Percentiles rank a stretch among this genome's conserved stretches.
Evolutionary conservation across 2,329 filamentous ascomycete species (phyloP).

Genomic region (Stylonectria norvegica): DNA sequence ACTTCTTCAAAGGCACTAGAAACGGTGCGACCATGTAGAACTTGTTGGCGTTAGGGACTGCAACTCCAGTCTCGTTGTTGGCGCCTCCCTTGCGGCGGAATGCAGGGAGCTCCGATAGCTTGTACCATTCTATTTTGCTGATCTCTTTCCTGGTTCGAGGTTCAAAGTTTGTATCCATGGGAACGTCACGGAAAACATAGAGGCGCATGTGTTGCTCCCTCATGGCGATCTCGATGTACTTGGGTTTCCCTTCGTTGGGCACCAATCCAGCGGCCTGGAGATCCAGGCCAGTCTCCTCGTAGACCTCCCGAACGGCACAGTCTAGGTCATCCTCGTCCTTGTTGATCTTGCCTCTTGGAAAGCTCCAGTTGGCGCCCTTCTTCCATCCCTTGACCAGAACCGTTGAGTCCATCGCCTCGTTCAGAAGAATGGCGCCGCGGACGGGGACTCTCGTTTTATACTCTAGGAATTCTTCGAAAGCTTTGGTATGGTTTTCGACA

Average conservation of each 20-base stretch:
- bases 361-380: slow-evolving; percentile 94
- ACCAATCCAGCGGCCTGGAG: slow-evolving; percentile 73
- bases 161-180: slow-evolving; percentile 82
- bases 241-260: slow-evolving; percentile 65
- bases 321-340: slow-evolving; percentile 92
- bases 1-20: slow-evolving; percentile 78
- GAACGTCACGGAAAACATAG: slow-evolving; percentile 86
- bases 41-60: slow-evolving; percentile 68
- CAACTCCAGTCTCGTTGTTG: slow-evolving; percentile 51
- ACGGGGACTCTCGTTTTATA: slow-evolving; percentile 97
- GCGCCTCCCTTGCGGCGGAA: slow-evolving; percentile 68
- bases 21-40: slow-evolving; percentile 99
- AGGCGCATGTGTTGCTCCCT: slow-evolving; percentile 88
- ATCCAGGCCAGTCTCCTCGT: slow-evolving; percentile 93
- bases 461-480: slow-evolving; percentile 86
- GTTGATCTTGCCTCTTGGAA: slow-evolving; percentile 96
- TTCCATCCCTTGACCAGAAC: slow-evolving; percentile 98
- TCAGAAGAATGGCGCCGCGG: slow-evolving; percentile 88
- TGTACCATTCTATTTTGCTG: slow-evolving; percentile 95
- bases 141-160: slow-evolving; percentile 95
- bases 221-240: slow-evolving; percentile 86
- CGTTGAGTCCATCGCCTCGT: slow-evolving; percentile 88
- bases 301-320: slow-evolving; percentile 90
- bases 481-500: slow-evolving; percentile 70
- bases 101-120: slow-evolving; percentile 79